Base-by-base conservation (phyloP, 1,284 basidiomycete species). In the Ganoderma resinaceum region DNA sequence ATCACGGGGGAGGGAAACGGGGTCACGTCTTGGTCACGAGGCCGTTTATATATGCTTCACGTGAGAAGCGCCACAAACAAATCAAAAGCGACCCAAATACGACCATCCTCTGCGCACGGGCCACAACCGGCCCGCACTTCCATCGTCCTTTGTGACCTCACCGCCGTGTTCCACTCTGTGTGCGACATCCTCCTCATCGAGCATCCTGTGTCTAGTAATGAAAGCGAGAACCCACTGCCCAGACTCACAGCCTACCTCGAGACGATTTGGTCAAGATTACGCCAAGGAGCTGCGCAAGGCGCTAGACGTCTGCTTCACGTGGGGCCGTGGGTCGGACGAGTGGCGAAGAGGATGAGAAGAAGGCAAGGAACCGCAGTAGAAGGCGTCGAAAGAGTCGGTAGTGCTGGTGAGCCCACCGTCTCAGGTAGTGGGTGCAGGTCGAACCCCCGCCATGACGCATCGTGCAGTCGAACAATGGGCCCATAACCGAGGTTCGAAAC, bases 1-100 rank as follows among this genome's bases (percentile, higher is more conserved):
- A 80, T 80, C 79, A 80, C 79, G 79, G 76, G 79, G 78, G 78
- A 71, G 72, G 70, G 72, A 74, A 75, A 74, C 69, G 76, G 76
- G 74, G 79, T 80, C 79, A 80, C 80, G 79, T 73, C 74, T 52
- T 69, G 68, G 71, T 76, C 78, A 77, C 77, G 77, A 75, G 72
- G 74, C 61, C 70, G 66, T 62, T 74, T 79, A 77, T 79, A 77
- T 78, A 79, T 66, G 58, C 74, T 67, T 75, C 78, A 79, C 78
- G 78, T 79, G 78, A 76, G 78, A 78, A 60, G 37, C 70, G 53
- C 49, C 55, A 67, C 74, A 77, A 79, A 74, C 70, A 75, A 49
- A 62, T 63, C 61, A 72, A 78, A 77, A 76, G 64, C 14, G 60
- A 64, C 40, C 64, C 76, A 78, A 76, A 76, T 65, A 70, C 57